Conservation (phyloP, 2,329 filamentous ascomycete genomes). For the Byssochlamys sp. region DNA sequence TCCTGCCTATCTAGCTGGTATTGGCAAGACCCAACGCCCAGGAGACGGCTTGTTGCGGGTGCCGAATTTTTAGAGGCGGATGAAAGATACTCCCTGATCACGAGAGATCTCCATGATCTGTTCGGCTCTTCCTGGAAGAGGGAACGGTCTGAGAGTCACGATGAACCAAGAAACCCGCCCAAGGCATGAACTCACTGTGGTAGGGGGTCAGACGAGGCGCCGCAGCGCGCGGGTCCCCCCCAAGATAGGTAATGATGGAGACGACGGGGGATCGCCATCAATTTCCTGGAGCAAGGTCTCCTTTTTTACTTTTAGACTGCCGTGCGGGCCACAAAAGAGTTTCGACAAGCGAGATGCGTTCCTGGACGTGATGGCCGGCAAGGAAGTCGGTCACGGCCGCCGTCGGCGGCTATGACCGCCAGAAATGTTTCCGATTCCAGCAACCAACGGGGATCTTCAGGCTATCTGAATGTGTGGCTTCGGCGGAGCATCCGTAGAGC, state of each 20-base stretch:
- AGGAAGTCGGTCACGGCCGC: neutral
- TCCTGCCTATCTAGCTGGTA: no score
- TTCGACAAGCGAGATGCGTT: neutral
- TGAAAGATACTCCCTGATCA: neutral
- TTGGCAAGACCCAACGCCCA: neutral
- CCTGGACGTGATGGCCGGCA: neutral
- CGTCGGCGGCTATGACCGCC: neutral
- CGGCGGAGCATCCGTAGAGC: neutral
- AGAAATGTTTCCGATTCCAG: neutral
- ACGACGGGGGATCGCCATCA: neutral
- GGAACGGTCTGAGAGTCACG: neutral
- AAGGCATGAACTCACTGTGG: neutral
- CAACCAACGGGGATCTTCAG: neutral
- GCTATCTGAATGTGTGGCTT: neutral
- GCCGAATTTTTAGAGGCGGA: neutral
- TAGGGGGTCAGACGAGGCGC: neutral
- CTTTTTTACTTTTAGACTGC: neutral
- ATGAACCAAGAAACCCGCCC: neutral
- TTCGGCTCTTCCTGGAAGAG: neutral
- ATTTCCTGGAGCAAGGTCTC: neutral
- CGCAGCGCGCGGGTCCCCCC: neutral
- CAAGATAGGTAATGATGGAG: neutral
- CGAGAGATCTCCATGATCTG: neutral
- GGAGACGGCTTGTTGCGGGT: neutral
- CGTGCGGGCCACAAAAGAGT: neutral